phyloP scores from a whole-genome alignment of 352 stramenopile genomes.

The Globisporangium spinosum region DNA sequence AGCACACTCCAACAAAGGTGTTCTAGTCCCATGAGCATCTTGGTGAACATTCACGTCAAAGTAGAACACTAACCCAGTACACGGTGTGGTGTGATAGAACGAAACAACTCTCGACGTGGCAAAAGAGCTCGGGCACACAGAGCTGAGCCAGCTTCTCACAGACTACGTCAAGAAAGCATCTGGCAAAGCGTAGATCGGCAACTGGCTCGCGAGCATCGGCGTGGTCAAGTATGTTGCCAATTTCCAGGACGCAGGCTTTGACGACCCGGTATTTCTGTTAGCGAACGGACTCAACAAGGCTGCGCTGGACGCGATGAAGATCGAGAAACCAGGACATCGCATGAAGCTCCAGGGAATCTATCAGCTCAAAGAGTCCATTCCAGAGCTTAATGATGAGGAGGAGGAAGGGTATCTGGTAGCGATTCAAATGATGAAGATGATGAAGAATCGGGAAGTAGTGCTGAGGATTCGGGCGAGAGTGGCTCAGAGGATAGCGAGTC shows the following conservation, averaged over 20 bases:
- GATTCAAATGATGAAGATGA: slow-evolving; percentile 14
- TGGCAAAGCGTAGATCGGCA: slow-evolving; percentile 34
- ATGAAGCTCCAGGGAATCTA: slow-evolving; percentile 67
- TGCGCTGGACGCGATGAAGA: slow-evolving; percentile 53
- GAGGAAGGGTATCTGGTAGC: slow-evolving; percentile 17
- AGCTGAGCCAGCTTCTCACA: slow-evolving; percentile 33
- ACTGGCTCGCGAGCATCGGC: slow-evolving; percentile 71
- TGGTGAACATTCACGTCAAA: not conserved
- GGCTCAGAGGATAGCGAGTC: slow-evolving; percentile 18
- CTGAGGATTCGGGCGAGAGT: slow-evolving; percentile 14
- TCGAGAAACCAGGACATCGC: slow-evolving; percentile 66
- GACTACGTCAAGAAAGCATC: slow-evolving; percentile 32
- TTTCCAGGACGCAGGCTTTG: slow-evolving; percentile 56
- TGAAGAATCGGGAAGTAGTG: slow-evolving; percentile 10
- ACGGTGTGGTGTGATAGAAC: slow-evolving; percentile 20
- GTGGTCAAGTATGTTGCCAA: slow-evolving; percentile 53
- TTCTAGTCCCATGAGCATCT: not conserved
- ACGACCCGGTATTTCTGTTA: slow-evolving; percentile 64
- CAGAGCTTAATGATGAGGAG: slow-evolving; percentile 15
- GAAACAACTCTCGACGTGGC: slow-evolving; percentile 59
- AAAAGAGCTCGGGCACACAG: slow-evolving; percentile 30
- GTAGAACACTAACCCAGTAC: slow-evolving; percentile 1
- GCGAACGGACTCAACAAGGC: slow-evolving; percentile 41
- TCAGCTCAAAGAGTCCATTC: slow-evolving; percentile 53
- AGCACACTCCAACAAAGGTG: slow-evolving; percentile 48